Conservation (phyloP, 257 asterid species). For the Nemophila menziesii region DNA sequence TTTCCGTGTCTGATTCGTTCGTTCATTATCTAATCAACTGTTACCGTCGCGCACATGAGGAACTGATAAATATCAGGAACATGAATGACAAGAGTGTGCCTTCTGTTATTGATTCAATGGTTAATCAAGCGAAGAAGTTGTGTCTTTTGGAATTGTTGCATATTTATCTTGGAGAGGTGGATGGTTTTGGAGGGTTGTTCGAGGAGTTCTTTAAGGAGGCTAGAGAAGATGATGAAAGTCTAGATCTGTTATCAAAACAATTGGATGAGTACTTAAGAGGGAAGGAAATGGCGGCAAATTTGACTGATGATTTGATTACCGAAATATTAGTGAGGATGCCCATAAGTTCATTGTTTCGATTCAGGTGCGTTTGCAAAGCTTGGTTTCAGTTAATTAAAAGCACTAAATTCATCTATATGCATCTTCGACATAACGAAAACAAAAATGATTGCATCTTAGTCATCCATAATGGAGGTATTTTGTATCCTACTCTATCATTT, state of each 20-base stretch:
- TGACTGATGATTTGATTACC: not conserved
- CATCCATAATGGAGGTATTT: too few relatives aligned
- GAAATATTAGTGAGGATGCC: constrained; percentile 3
- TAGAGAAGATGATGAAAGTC: constrained; percentile 72
- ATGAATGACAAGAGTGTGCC: constrained; percentile 61
- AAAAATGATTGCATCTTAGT: too few relatives aligned
- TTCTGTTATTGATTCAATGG: constrained; percentile 58
- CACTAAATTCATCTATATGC: not conserved
- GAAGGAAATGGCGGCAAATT: not conserved
- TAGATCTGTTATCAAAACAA: constrained; percentile 71
- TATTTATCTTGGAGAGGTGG: constrained; percentile 36
- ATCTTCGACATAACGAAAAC: too few relatives aligned
- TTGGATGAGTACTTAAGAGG: constrained; percentile 92
- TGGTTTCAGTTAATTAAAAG: not conserved
- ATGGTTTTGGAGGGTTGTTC: constrained; percentile 63
- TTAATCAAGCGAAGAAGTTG: constrained; percentile 60
- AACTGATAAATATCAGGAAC: too few relatives aligned
- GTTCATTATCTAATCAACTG: too few relatives aligned
- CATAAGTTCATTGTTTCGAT: not conserved
- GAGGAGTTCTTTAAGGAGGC: constrained; percentile 40
- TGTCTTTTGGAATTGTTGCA: constrained; percentile 62
- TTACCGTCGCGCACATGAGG: too few relatives aligned
- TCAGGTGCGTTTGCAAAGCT: constrained; percentile 1
- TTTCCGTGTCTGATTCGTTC: too few relatives aligned
- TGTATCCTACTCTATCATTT: not conserved